A percentile compares a stretch with the other conserved stretches of the same genome.
Evolutionary conservation across 169 alveolate genomes (phyloP).

Genomic region (Plasmodium cynomolgi): DNA sequence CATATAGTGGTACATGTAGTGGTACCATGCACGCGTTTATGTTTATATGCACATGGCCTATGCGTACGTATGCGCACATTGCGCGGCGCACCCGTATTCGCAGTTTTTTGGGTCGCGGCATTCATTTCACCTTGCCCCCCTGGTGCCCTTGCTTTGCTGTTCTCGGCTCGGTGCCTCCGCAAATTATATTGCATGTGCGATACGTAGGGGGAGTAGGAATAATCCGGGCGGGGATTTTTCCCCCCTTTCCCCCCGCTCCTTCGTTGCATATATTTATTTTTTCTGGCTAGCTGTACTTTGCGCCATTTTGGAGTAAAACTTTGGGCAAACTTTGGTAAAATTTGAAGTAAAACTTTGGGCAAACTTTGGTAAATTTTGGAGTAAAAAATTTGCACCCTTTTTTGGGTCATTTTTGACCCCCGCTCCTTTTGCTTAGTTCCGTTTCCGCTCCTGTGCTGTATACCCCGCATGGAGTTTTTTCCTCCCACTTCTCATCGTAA

Average conservation of each 20-base stretch:
- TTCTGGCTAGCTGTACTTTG: neutral
- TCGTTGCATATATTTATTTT: neutral
- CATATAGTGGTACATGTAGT: neutral
- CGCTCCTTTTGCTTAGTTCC: neutral
- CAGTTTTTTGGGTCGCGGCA: neutral
- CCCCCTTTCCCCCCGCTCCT: neutral
- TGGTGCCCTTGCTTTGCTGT: neutral
- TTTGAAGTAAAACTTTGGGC: too few relatives aligned
- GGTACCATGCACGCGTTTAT: neutral
- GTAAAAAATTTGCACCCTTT: neutral
- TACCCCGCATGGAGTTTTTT: neutral
- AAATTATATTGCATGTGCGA: neutral
- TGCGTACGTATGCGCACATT: neutral
- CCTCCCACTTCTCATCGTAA: neutral
- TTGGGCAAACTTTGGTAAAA: too few relatives aligned
- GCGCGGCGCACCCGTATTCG: neutral
- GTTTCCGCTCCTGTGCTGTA: neutral
- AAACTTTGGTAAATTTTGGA: too few relatives aligned
- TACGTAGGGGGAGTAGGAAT: neutral
- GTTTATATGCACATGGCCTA: neutral
- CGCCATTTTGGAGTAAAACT: neutral
- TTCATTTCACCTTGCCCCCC: neutral
- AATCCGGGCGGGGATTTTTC: neutral
- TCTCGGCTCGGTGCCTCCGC: neutral
- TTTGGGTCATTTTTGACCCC: neutral